A percentile compares a stretch with the other conserved stretches of the same genome.
Conservation (phyloP, 2,329 filamentous ascomycete species). For the Tolypocladium sp. region DNA sequence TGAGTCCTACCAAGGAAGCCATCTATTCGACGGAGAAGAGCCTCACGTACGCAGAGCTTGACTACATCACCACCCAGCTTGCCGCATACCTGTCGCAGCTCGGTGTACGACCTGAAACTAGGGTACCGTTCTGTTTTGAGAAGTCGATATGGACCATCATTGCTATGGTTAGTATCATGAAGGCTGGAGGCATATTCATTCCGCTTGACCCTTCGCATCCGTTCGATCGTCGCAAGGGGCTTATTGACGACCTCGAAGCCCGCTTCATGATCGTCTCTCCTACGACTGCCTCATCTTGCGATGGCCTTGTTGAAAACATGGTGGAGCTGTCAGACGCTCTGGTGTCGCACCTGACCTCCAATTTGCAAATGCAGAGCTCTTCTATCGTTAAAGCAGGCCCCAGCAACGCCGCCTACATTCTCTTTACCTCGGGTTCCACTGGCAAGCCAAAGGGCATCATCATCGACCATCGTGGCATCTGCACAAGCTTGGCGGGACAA, state of each 20-base stretch:
- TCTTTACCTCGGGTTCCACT: neutral
- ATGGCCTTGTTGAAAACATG: neutral
- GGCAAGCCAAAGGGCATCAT: neutral
- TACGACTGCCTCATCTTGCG: neutral
- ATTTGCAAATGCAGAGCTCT: no score
- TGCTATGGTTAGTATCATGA: conserved; percentile 5
- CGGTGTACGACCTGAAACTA: neutral
- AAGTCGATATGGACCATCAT: conserved; percentile 6
- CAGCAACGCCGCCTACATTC: neutral
- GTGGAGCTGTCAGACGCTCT: neutral
- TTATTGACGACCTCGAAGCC: neutral
- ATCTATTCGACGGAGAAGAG: conserved; percentile 32
- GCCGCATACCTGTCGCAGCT: conserved; percentile 20
- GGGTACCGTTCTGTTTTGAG: conserved; percentile 7
- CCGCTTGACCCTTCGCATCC: conserved; percentile 3
- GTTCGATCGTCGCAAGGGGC: fast-evolving
- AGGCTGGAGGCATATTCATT: conserved; percentile 6
- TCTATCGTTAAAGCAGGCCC: neutral
- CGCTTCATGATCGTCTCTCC: neutral
- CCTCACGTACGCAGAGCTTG: conserved; percentile 30
- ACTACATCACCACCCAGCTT: conserved; percentile 24
- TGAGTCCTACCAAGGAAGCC: conserved; percentile 15
- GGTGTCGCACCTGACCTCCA: neutral
- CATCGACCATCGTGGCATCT: neutral
- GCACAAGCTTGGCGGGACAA: neutral